phyloP scores from a whole-genome alignment of 345 rosid genomes.

The Aquilaria sinensis region DNA sequence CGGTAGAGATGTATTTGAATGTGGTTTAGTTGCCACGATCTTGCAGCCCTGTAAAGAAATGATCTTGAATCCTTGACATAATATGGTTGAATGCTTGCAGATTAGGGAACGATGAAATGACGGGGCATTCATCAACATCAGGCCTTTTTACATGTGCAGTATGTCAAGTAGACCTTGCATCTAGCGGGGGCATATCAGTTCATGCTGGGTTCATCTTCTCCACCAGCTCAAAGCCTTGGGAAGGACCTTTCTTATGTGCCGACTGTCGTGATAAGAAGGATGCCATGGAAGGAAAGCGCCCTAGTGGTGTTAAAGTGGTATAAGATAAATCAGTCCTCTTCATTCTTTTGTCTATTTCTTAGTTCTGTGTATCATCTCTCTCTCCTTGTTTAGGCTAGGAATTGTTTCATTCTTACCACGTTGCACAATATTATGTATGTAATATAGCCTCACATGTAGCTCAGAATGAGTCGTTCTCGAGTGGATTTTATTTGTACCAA shows the following conservation, averaged over 20 bases:
- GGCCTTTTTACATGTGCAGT: conserved; percentile 73
- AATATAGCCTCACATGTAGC: conserved; percentile 1
- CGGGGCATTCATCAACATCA: conserved; percentile 39
- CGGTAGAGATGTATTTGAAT: too few relatives aligned
- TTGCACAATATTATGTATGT: conserved; percentile 24
- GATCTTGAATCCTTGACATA: too few relatives aligned
- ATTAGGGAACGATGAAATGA: conserved; percentile 44
- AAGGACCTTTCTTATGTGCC: conserved; percentile 83
- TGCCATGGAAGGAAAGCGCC: conserved; percentile 95
- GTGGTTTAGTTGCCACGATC: neutral
- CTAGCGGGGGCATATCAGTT: conserved; percentile 74
- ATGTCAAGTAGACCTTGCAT: conserved; percentile 78
- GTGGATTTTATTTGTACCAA: too few relatives aligned
- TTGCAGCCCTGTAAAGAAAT: too few relatives aligned
- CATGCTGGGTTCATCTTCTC: conserved; percentile 79
- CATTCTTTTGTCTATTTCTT: conserved; percentile 28
- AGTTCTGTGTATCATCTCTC: neutral
- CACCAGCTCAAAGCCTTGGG: conserved; percentile 72
- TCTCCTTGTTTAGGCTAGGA: conserved; percentile 16
- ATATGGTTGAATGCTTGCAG: conserved; percentile 28
- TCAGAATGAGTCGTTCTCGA: too few relatives aligned
- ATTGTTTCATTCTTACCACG: conserved; percentile 15
- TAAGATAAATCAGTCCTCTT: conserved; percentile 13
- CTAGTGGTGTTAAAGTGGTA: conserved; percentile 63
- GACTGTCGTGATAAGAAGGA: conserved; percentile 80